Evolutionary conservation across 1,284 basidiomycete genomes (phyloP).

Genomic region (Austroboletus niveus): DNA sequence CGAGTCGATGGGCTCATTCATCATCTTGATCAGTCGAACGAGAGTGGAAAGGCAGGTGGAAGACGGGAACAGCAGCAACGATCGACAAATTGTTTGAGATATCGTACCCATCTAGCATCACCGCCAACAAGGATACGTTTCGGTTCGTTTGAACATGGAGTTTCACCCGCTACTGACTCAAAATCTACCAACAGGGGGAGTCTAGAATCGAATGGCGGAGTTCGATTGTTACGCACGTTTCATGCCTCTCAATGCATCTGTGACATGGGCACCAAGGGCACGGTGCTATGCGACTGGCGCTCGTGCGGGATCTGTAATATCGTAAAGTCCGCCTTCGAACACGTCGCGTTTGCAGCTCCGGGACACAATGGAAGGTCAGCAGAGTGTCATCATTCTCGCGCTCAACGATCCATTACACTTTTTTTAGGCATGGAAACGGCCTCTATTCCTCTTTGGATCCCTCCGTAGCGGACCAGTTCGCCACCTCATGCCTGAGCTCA

Average conservation of each 20-base stretch:
- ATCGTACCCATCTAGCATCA: slow-evolving; percentile 27
- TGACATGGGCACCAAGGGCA: slow-evolving; percentile 54
- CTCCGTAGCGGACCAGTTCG: slow-evolving; percentile 49
- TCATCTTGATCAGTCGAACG: slow-evolving; percentile 30
- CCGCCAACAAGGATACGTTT: slow-evolving; percentile 43
- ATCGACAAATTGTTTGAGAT: slow-evolving; percentile 57
- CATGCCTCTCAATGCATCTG: slow-evolving; percentile 64
- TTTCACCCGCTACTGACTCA: slow-evolving; percentile 5
- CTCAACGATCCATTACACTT: neutral
- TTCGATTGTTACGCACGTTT: slow-evolving; percentile 52
- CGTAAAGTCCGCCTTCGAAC: slow-evolving; percentile 51
- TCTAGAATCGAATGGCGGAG: slow-evolving; percentile 28
- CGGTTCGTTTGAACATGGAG: slow-evolving; percentile 38
- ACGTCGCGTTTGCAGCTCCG: slow-evolving; percentile 51
- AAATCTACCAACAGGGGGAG: slow-evolving; percentile 23
- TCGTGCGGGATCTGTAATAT: slow-evolving; percentile 63
- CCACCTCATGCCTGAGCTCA: slow-evolving; percentile 60
- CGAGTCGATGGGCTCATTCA: slow-evolving; percentile 6
- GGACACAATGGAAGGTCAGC: slow-evolving; percentile 52
- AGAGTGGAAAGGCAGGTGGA: slow-evolving; percentile 51
- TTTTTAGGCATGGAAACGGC: slow-evolving; percentile 50
- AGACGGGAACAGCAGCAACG: slow-evolving; percentile 34
- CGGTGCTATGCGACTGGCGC: slow-evolving; percentile 48
- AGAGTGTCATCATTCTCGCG: neutral
- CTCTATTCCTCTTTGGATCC: slow-evolving; percentile 60